Evolutionary conservation across 352 stramenopile species (phyloP), one percentile per base, ranked within the genome.

Genomic region (Phytophthora pistaciae): DNA sequence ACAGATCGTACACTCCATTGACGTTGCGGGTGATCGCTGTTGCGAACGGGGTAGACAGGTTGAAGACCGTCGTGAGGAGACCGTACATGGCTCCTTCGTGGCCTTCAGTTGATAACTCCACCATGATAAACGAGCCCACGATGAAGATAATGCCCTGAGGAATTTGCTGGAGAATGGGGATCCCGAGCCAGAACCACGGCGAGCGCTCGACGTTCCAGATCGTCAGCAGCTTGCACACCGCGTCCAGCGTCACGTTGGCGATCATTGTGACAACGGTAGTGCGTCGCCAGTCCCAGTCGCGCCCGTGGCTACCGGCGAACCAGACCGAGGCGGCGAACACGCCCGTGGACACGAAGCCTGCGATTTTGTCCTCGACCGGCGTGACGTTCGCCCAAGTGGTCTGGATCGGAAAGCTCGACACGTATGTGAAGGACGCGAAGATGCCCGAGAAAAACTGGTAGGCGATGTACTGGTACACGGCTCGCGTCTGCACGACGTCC

Each of bases 381-480:
- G 42, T 50, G 42, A 50, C 42, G 18, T 20, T 50, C 42, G 42
- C 42, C 42, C 42, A 50, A 8, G 42, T 13, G 8, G 42, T 50
- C 42, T 50, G 42, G 18, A 50, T 50, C 5, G 42, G 42, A 18
- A 50, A 50, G 18, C 42, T 50, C 9, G 42, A 50, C 16, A 50
- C 42, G 42, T 50, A 50, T 6, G 42, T 50, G 42, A 50, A 50
- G 0, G 42, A 50, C 18, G 42, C 16, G 42, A 50, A 50, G 16
- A 50, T 50, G 42, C 42, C 42, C 18, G 42, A 50, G n/a, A 50
- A 50, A 18, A 50, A 50, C 18, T 50, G 42, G 42, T 50, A 50
- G 42, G 42, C 42, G 42, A 50, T 14, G 42, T 50, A 50, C 42
- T 50, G 42, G 42, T 50, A 50, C 42, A 50, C 42, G 4, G 42